Base-by-base conservation (phyloP, 352 stramenopile genomes). In the Phytophthora lateralis region DNA sequence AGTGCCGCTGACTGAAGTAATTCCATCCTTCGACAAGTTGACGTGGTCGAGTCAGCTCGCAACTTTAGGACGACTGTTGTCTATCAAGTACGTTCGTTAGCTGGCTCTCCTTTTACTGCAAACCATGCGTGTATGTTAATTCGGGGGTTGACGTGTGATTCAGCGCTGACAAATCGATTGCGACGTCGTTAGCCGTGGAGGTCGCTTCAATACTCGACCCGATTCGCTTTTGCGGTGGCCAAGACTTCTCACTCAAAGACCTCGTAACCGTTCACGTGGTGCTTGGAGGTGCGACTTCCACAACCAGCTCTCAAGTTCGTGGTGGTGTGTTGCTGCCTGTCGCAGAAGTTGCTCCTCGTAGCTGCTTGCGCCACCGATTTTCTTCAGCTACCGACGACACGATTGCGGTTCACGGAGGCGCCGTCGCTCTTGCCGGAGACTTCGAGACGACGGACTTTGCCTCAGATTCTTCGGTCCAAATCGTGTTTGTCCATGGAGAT, bases 401-500 rank as follows among this genome's bases (percentile, higher is more conserved):
- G 12, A 52, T 66, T 11, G 21, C 21, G 3, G 43, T 62, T 30
- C 27, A 64, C 11, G 50, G 50, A 39, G 65, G 60, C 17, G 38
- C 69, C 3, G 51, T 44, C 9, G 15, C 41, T 26, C 21, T 72
- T 45, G 34, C 26, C 34, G 64, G 58, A 46, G 58, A 72, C 17
- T n/a, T 72, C 3, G 43, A 59, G 8, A 51, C 27, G 5, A 12
- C 10, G 6, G 27, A 60, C 2, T 55, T 66, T 17, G 2, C 24
- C 42, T n/a, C 3, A 1, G n/a, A 50, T n/a, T 30, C 38, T 11
- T 51, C 35, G 1, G 26, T 63, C 41, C 60, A 60, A 8, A 21
- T 66, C 12, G 52, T 69, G 4, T 69, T 73, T 54, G 60, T 69
- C 6, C 29, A 66, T 11, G 65, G 65, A 14, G 53, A 66, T 5